Evolutionary conservation across 805 yeast species (phyloP).

Genomic region (Suhomyces xylopsoci): DNA sequence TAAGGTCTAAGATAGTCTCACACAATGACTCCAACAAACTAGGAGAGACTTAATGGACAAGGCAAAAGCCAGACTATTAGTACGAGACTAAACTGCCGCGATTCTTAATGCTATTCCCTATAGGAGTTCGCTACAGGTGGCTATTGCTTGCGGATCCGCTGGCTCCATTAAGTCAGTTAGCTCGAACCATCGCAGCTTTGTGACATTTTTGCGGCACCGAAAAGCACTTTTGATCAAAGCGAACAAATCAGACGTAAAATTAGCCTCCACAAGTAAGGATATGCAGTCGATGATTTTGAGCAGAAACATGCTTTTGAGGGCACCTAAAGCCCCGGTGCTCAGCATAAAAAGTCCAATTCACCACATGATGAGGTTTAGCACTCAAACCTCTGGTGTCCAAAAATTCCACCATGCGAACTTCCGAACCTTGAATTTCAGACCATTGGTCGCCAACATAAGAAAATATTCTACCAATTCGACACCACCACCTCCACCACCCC

Average conservation of each 20-base stretch:
- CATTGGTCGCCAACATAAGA: background rate
- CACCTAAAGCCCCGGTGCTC: background rate
- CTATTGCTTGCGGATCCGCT: background rate
- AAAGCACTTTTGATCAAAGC: background rate
- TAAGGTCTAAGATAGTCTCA: background rate
- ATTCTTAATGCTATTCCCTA: background rate
- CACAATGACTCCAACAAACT: background rate
- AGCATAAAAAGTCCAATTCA: background rate
- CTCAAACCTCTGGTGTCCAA: background rate
- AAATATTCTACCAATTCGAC: constrained; percentile 13
- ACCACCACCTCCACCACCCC: constrained; percentile 39
- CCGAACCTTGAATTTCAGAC: background rate
- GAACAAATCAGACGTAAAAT: background rate
- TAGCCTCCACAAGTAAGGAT: background rate
- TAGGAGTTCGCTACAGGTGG: background rate
- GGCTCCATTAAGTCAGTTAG: no score
- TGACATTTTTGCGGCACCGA: background rate
- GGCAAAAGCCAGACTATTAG: background rate
- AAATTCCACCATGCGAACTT: background rate
- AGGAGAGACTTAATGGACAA: background rate
- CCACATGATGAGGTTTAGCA: background rate
- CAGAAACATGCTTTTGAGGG: background rate
- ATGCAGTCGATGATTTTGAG: background rate
- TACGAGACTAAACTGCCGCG: background rate
- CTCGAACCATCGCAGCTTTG: background rate